phyloP scores from a whole-genome alignment of 106 monocot genomes.

The Narthecium ossifragum region DNA sequence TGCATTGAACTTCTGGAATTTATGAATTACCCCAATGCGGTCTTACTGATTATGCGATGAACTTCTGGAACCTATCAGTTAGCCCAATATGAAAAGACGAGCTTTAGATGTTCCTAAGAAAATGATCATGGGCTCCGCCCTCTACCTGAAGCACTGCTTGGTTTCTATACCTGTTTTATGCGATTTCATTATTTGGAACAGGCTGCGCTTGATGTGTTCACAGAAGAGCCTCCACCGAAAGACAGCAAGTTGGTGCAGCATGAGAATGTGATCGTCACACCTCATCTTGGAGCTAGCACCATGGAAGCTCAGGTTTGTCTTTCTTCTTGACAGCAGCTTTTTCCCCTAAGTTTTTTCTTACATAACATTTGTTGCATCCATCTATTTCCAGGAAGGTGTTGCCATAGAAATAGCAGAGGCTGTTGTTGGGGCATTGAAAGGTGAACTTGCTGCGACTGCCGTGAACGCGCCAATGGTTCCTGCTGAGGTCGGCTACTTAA shows the following conservation, averaged over 20 bases:
- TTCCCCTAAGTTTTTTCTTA: neutral
- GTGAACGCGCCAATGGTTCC: conserved; percentile 96
- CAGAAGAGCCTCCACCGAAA: conserved; percentile 60
- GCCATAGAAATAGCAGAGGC: conserved; percentile 92
- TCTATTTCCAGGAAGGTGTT: conserved; percentile 64
- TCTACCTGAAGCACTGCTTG: no score
- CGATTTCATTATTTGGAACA: conserved; percentile 13
- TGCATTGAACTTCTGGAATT: no score
- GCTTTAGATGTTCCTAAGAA: no score
- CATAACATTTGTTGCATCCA: neutral
- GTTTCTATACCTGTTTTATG: no score
- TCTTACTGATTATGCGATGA: no score
- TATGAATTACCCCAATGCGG: no score
- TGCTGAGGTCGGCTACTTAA: conserved; percentile 77
- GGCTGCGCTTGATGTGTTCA: conserved; percentile 94
- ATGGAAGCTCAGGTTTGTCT: conserved; percentile 70
- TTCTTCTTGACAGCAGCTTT: neutral
- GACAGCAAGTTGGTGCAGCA: conserved; percentile 77
- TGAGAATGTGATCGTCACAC: conserved; percentile 74
- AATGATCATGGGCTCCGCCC: no score
- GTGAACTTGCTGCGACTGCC: conserved; percentile 79
- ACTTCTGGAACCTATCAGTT: no score
- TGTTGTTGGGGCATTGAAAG: conserved; percentile 77
- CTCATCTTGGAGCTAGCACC: conserved; percentile 83
- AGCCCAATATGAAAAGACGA: no score